Evolutionary conservation across 148 eudicot species (phyloP).

Genomic region (Cornus controversa): DNA sequence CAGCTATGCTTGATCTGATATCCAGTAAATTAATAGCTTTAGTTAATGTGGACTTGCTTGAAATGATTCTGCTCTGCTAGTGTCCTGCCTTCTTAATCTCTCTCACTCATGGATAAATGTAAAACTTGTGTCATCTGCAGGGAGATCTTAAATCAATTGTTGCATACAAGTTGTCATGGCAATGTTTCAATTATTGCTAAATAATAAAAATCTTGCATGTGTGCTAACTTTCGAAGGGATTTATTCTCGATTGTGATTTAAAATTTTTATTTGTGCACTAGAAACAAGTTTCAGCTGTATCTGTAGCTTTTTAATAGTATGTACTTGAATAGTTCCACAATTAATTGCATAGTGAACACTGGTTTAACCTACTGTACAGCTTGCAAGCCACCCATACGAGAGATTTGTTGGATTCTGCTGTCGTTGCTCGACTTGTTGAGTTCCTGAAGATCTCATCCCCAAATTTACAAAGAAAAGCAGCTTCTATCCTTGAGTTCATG

Average conservation of each 20-base stretch:
- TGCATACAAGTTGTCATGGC: background rate
- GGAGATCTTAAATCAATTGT: too few species aligned
- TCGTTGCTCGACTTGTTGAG: constrained; percentile 50
- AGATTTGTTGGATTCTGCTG: constrained; percentile 45
- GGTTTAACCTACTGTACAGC: constrained; percentile 29
- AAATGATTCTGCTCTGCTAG: background rate
- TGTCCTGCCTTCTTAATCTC: background rate
- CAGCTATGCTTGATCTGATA: background rate
- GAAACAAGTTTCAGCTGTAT: constrained; percentile 1
- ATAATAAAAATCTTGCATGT: background rate
- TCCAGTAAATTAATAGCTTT: background rate
- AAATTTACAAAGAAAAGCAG: constrained; percentile 58
- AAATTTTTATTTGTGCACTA: background rate
- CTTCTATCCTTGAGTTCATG: constrained; percentile 71
- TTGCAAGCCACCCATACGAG: constrained; percentile 19
- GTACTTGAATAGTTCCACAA: constrained; percentile 3
- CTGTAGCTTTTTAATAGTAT: background rate
- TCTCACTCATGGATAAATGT: too few species aligned
- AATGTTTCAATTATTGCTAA: background rate
- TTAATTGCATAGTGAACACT: background rate
- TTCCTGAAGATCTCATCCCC: constrained; percentile 50
- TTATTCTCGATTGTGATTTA: background rate
- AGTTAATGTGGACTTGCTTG: background rate
- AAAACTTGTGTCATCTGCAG: too few species aligned
- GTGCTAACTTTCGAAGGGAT: background rate